Conservation (phyloP, 2,329 filamentous ascomycete species). For the Lachnellula hyalina region DNA sequence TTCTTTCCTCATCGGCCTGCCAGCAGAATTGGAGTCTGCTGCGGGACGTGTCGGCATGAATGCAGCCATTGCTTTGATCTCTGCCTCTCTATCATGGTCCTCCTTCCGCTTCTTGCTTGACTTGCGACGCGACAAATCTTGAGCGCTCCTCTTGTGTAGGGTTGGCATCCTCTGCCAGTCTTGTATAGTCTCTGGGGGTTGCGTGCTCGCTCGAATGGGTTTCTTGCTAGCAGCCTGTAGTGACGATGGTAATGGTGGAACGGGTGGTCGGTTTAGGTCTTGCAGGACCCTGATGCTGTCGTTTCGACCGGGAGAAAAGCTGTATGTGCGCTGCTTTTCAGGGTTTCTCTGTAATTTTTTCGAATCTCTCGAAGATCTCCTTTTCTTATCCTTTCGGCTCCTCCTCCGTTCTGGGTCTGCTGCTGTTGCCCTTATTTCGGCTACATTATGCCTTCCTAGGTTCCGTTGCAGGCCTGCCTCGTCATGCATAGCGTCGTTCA, state of each 20-base stretch:
- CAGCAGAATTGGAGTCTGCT: slow-evolving; percentile 52
- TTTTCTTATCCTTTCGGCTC: slow-evolving; percentile 31
- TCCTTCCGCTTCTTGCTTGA: slow-evolving; percentile 73
- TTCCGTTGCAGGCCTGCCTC: slow-evolving; percentile 22
- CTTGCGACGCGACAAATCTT: slow-evolving; percentile 60
- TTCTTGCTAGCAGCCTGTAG: slow-evolving; percentile 13
- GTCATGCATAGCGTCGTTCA: slow-evolving; percentile 39
- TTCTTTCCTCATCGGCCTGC: slow-evolving; percentile 56
- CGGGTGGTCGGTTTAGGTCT: slow-evolving; percentile 25
- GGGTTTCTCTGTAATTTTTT: slow-evolving; percentile 37
- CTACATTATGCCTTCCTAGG: slow-evolving; percentile 29
- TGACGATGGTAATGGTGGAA: slow-evolving; percentile 25
- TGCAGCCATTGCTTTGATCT: slow-evolving; percentile 79
- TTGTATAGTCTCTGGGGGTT: slow-evolving; percentile 21
- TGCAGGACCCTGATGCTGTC: slow-evolving; percentile 45
- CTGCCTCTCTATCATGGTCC: slow-evolving; percentile 74
- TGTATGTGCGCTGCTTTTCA: slow-evolving; percentile 48
- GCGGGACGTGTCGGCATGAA: slow-evolving; percentile 60
- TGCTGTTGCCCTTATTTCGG: slow-evolving; percentile 27
- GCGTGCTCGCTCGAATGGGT: slow-evolving; percentile 20
- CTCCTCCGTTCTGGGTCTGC: slow-evolving; percentile 30
- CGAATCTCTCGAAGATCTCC: slow-evolving; percentile 32
- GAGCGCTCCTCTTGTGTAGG: slow-evolving; percentile 55
- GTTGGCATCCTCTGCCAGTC: slow-evolving; percentile 46
- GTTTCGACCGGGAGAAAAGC: slow-evolving; percentile 56